Percentiles rank a stretch among this genome's conserved stretches.
These are phyloP conservation scores for Sporothrix luriei DNA, from an alignment of 2,329 filamentous ascomycete species.

Conservation along the genomic window DNA sequence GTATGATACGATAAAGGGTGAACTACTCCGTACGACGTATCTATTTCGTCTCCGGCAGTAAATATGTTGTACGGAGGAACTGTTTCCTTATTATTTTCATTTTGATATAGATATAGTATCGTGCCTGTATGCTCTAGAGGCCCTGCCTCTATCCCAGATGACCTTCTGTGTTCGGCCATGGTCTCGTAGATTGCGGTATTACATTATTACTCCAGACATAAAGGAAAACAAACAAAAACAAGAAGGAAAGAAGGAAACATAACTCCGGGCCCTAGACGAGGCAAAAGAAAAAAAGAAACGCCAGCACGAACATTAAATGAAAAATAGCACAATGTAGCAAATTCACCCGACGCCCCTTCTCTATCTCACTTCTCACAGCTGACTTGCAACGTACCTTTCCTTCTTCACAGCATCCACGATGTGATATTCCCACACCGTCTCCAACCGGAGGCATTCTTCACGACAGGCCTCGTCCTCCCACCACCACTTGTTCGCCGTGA, in stretches of 20 bases:
- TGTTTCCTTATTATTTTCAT: neutral
- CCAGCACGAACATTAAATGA: neutral
- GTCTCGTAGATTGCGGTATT: constrained; percentile 18
- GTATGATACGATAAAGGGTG: no score
- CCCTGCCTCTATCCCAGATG: neutral
- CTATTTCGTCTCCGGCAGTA: no score
- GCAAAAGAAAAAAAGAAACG: neutral
- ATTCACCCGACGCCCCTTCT: neutral
- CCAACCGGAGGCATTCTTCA: constrained; percentile 57
- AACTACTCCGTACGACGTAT: no score
- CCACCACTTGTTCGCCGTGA: constrained; percentile 59
- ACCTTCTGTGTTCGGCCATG: neutral
- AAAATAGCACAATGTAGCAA: neutral
- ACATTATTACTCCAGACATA: constrained; percentile 7
- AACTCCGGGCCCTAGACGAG: neutral
- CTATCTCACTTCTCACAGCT: neutral
- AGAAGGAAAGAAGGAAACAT: neutral
- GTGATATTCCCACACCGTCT: constrained; percentile 62
- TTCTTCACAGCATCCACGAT: constrained; percentile 58
- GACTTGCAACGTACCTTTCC: constrained; percentile 24
- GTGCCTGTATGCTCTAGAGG: neutral
- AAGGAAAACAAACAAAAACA: neutral
- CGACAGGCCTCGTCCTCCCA: constrained; percentile 61
- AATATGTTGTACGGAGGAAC: no score
- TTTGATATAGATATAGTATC: neutral